phyloP scores from a whole-genome alignment of 441 rosid species.

The Erysimum cheiri region DNA sequence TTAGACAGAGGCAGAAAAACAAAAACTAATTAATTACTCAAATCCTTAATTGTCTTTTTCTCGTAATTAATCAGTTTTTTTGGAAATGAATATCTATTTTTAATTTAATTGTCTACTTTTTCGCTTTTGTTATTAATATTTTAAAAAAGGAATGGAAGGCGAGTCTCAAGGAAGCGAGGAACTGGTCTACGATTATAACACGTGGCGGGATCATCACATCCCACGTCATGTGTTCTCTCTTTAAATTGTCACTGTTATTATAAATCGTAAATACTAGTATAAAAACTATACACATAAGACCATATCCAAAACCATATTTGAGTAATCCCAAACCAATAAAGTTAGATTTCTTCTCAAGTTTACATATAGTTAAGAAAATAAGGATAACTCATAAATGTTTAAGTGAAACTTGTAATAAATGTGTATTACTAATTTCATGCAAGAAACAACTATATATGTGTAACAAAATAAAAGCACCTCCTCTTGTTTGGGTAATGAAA shows the following conservation, averaged over 20 bases:
- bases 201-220: conserved; percentile 20
- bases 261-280: background rate
- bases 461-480: background rate
- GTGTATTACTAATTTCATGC: background rate
- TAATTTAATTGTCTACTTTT: conserved; percentile 30
- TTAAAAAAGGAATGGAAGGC: conserved; percentile 42
- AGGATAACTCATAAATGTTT: background rate
- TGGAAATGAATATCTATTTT: conserved; percentile 22
- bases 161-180: conserved; percentile 50
- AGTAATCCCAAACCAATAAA: background rate
- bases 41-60: conserved; percentile 41
- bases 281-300: too few relatives aligned
- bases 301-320: conserved; percentile 8
- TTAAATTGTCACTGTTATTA: background rate
- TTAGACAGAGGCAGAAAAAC: conserved; percentile 3
- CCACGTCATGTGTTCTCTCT: conserved; percentile 19
- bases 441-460: background rate
- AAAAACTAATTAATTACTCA: background rate
- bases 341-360: too few relatives aligned
- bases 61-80: conserved; percentile 4
- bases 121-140: conserved; percentile 27
- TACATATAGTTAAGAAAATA: background rate
- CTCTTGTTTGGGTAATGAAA: background rate
- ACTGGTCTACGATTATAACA: conserved; percentile 23
- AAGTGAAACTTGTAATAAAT: background rate